A percentile compares a stretch with the other conserved stretches of the same genome.
Evolutionary conservation across 306 rosid species (phyloP).

Genomic region (Crotalaria pallida): DNA sequence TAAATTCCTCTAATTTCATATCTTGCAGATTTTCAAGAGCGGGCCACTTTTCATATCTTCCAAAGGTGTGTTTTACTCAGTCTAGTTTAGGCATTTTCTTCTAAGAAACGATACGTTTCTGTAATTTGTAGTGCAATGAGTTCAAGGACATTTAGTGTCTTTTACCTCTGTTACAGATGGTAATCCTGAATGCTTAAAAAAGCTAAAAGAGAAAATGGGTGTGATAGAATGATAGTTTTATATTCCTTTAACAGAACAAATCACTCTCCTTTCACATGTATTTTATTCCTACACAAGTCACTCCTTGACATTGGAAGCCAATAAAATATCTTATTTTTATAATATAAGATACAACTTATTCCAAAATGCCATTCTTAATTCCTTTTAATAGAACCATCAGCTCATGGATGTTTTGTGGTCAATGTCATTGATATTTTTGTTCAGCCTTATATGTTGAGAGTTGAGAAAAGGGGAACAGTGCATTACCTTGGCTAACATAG

Average conservation of each 20-base stretch:
- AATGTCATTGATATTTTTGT: neutral
- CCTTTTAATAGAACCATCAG: neutral
- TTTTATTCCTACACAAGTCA: neutral
- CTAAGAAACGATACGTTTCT: neutral
- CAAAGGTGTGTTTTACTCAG: slow-evolving; percentile 58
- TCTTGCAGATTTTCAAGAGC: slow-evolving; percentile 81
- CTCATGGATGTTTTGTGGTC: neutral
- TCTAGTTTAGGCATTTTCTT: slow-evolving; percentile 4
- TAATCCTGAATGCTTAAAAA: neutral
- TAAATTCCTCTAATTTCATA: slow-evolving; percentile 13
- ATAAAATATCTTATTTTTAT: neutral
- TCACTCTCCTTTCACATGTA: neutral
- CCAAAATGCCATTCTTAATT: neutral
- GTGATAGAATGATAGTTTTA: neutral
- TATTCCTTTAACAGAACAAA: neutral
- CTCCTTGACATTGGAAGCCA: neutral
- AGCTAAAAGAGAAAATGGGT: neutral
- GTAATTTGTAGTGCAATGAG: neutral
- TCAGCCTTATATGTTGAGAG: neutral
- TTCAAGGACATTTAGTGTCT: neutral
- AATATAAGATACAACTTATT: neutral
- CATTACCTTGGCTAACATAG: neutral
- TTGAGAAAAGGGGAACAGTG: neutral
- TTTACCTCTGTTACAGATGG: neutral
- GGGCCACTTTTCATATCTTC: slow-evolving; percentile 95